Evolutionary conservation across 2,329 filamentous ascomycete genomes (phyloP).

Genomic region (Plectosphaerella sp.): DNA sequence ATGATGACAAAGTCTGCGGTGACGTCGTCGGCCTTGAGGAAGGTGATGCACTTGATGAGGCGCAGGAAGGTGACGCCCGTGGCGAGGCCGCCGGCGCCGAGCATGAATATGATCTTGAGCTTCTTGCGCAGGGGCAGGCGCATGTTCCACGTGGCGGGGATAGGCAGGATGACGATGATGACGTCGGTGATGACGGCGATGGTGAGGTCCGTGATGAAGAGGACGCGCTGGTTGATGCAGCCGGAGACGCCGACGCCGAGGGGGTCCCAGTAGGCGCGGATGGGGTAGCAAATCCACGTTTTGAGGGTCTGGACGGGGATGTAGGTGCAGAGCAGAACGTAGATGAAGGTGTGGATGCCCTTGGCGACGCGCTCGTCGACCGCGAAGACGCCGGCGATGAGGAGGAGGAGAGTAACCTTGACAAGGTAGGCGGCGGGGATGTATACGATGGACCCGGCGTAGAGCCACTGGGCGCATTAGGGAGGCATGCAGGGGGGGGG

Average conservation of each 20-base stretch:
- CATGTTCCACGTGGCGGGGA: conserved; percentile 24
- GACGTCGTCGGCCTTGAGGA: conserved; percentile 15
- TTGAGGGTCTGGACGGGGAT: conserved; percentile 21
- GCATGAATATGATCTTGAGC: conserved; percentile 23
- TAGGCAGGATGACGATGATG: conserved; percentile 26
- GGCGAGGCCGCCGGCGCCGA: conserved; percentile 23
- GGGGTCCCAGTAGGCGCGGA: conserved; percentile 17
- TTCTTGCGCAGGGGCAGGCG: conserved; percentile 21
- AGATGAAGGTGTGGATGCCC: conserved; percentile 22
- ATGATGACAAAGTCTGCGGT: conserved; percentile 17
- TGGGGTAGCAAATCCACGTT: conserved; percentile 17
- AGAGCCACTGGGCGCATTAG: conserved; percentile 18
- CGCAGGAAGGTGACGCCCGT: conserved; percentile 22
- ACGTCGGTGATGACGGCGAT: conserved; percentile 26
- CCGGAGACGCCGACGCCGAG: conserved; percentile 7
- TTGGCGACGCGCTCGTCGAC: conserved; percentile 15
- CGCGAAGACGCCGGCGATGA: conserved; percentile 25
- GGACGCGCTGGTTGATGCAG: conserved; percentile 23
- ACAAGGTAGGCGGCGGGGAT: conserved; percentile 22
- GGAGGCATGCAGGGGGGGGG: not conserved
- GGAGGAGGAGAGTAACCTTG: conserved; percentile 25
- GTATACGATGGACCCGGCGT: conserved; percentile 21
- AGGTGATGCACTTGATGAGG: conserved; percentile 15
- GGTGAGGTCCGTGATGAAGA: conserved; percentile 26
- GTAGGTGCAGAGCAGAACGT: conserved; percentile 18